A percentile compares a stretch with the other conserved stretches of the same genome.
These are phyloP conservation scores for Singerocomus inundabilis DNA, from an alignment of 1,284 basidiomycete genomes.

Conservation along the genomic window DNA sequence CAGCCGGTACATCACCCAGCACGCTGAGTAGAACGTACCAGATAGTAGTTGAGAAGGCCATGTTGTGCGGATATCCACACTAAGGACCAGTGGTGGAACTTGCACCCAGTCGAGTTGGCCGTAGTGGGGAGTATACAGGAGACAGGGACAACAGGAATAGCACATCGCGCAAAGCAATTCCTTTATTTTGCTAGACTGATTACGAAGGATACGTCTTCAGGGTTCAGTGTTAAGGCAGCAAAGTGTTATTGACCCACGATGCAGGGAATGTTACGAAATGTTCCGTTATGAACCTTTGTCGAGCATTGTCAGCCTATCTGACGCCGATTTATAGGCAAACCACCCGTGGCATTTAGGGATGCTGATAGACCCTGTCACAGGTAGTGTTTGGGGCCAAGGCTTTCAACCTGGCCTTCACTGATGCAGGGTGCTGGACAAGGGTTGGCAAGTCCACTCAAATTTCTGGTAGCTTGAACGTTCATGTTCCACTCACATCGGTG, in stretches of 20 bases:
- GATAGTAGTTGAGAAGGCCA: slow-evolving; percentile 21
- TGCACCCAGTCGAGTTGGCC: slow-evolving; percentile 9
- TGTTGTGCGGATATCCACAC: slow-evolving; percentile 13
- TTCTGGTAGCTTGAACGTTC: neutral
- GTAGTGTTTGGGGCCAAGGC: too few relatives aligned
- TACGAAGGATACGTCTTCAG: slow-evolving; percentile 25
- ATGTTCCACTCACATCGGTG: neutral
- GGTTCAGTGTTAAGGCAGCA: slow-evolving; percentile 7
- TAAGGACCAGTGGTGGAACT: slow-evolving; percentile 4
- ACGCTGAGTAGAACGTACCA: slow-evolving; percentile 16
- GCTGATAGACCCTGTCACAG: neutral
- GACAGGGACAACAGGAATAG: slow-evolving; percentile 2
- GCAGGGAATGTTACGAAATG: slow-evolving; percentile 7
- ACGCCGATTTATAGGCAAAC: neutral
- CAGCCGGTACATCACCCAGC: neutral
- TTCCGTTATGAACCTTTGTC: neutral
- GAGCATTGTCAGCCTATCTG: neutral
- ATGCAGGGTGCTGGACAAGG: neutral
- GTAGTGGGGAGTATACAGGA: neutral
- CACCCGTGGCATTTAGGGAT: neutral
- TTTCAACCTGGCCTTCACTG: neutral
- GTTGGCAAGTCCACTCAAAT: neutral
- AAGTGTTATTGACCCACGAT: neutral
- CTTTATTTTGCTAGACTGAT: slow-evolving; percentile 17
- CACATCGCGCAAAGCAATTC: slow-evolving; percentile 2